A percentile compares a stretch with the other conserved stretches of the same genome.
phyloP scores from a whole-genome alignment of 345 rosid species.

The Pseudoturritis turrita region DNA sequence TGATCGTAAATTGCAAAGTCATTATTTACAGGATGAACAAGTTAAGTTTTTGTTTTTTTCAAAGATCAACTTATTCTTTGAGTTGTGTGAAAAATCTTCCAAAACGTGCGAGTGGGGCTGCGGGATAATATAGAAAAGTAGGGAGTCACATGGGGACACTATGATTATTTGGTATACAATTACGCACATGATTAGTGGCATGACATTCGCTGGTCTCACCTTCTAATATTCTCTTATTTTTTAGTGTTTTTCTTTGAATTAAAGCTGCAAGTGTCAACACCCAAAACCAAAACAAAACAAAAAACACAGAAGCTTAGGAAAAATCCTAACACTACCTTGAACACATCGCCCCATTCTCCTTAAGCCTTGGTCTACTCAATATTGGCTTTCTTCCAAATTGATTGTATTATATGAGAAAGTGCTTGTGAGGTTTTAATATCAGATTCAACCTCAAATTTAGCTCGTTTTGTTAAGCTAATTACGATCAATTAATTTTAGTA shows the following conservation, averaged over 20 bases:
- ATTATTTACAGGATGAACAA: background rate
- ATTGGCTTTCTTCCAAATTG: background rate
- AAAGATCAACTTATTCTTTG: background rate
- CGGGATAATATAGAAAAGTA: conserved; percentile 7
- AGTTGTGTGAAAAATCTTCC: background rate
- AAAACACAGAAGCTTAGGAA: background rate
- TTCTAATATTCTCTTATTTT: conserved; percentile 7
- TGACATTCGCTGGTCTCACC: conserved; percentile 44
- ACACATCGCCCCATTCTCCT: background rate
- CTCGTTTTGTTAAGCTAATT: too few species aligned
- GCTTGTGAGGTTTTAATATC: too few species aligned
- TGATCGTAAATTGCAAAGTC: conserved; percentile 5
- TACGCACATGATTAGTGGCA: conserved; percentile 43
- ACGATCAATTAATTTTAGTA: too few species aligned
- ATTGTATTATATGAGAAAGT: background rate
- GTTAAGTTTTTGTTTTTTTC: background rate
- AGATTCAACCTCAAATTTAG: too few species aligned
- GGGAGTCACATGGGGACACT: conserved; percentile 24
- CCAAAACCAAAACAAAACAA: background rate
- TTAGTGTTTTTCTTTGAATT: background rate
- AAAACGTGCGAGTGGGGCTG: conserved; percentile 17
- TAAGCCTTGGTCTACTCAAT: background rate
- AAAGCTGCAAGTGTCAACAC: conserved; percentile 4
- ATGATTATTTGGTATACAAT: conserved; percentile 20
- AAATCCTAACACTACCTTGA: background rate